Base-by-base conservation (phyloP, 2,329 filamentous ascomycete species). In the Fusarium burgessii region DNA sequence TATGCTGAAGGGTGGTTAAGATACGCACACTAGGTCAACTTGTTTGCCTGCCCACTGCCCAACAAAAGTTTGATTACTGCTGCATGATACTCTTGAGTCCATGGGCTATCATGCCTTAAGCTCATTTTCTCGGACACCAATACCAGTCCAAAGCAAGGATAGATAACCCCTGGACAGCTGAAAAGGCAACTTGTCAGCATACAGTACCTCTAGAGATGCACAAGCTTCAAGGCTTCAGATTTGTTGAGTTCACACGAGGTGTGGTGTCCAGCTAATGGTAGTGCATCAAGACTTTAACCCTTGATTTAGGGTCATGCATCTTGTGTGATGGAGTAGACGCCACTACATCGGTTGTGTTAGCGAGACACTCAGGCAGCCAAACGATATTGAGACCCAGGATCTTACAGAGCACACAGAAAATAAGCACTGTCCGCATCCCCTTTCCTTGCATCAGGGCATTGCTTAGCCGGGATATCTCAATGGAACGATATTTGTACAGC, bases 81-180 rank as follows among this genome's bases (percentile, higher is more conserved):
- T 72, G 68, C 64, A 71, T 66, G 64, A 46, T 66, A 52, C 33
- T 49, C 38, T 42, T 51, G 29, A 66, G 59, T 20, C 47, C 35
- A 58, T 42, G 40, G 51, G 52, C 27, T 46, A 62, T 62, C 56
- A 62, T 65, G 46, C 45, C 55, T 49, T 41, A 29, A 52, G 47
- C 55, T 54, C 68, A 62, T 70, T 62, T 68, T 43, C 17, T 47
- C 5, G 25, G 36, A 56, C 52, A 66, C 68, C 68, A 71, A 72
- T 72, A 41, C 65, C 51, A 55, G 47, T 46, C 42, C 36, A 55
- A 45, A 55, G 40, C 64, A 57, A 61, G 59, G 65, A 72, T 70
- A 41, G 36, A 41, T 23, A 38, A 58, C 56, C 69, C 65, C 47
- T 65, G 68, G 42, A 8, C 43, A 71, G 68, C 65, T 61, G 65